A percentile compares a stretch with the other conserved stretches of the same genome.
phyloP scores from a whole-genome alignment of 768 basidiomycete species.

The Phallus indusiatus region DNA sequence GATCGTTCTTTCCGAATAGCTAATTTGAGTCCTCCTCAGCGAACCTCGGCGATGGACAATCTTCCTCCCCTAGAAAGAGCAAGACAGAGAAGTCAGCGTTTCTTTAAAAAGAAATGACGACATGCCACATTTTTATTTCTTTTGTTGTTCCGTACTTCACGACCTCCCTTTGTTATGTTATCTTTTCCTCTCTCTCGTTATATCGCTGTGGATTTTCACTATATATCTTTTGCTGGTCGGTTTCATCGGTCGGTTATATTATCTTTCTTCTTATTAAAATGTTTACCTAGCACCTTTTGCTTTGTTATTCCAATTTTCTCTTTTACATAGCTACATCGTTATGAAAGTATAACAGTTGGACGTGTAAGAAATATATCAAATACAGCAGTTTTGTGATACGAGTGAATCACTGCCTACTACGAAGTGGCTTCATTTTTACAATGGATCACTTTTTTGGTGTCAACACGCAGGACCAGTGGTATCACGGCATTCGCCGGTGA shows the following conservation, averaged over 20 bases:
- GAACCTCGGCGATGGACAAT: constrained; percentile 38
- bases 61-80: constrained; percentile 65
- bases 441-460: too few relatives aligned
- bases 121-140: background rate
- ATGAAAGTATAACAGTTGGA: background rate
- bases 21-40: constrained; percentile 12
- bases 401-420: too few relatives aligned
- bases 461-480: too few relatives aligned
- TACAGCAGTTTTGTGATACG: too few relatives aligned
- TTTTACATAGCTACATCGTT: background rate
- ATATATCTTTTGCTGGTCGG: background rate
- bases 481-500: too few relatives aligned
- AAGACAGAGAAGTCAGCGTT: constrained; percentile 28
- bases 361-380: background rate
- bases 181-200: background rate
- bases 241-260: background rate
- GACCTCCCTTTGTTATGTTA: background rate
- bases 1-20: constrained; percentile 12
- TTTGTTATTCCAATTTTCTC: background rate
- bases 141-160: background rate
- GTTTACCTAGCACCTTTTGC: background rate
- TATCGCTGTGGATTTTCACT: background rate
- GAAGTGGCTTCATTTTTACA: too few relatives aligned
- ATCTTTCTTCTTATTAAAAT: background rate
- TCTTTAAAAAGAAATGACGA: background rate